A percentile compares a stretch with the other conserved stretches of the same genome.
phyloP scores from a whole-genome alignment of 441 rosid genomes.

The Euphorbia celastroides region DNA sequence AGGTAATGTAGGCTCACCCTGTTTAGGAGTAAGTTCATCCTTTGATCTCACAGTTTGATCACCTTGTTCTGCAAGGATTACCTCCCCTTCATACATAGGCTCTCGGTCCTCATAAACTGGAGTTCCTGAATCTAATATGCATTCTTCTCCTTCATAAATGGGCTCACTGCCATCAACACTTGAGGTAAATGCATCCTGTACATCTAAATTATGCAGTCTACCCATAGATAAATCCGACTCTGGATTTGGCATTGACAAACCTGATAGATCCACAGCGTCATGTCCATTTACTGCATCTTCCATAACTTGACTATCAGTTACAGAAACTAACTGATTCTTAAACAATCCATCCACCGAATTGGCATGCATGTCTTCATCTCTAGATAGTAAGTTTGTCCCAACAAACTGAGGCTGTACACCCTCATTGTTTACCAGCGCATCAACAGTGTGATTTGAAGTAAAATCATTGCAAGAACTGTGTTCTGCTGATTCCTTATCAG shows the following conservation, averaged over 20 bases:
- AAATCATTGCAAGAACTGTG: slow-evolving; percentile 23
- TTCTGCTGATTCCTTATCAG: slow-evolving; percentile 26
- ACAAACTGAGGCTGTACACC: slow-evolving; percentile 26
- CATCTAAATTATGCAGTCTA: slow-evolving; percentile 41
- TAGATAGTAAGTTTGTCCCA: slow-evolving; percentile 25
- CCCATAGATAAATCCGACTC: slow-evolving; percentile 45
- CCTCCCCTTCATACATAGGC: slow-evolving; percentile 97
- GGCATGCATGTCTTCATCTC: slow-evolving; percentile 22
- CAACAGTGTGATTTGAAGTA: slow-evolving; percentile 25
- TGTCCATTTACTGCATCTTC: slow-evolving; percentile 31
- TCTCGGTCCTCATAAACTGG: slow-evolving; percentile 51
- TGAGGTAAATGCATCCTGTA: slow-evolving; percentile 42
- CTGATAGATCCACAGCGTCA: slow-evolving; percentile 19
- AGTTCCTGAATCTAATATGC: slow-evolving; percentile 62
- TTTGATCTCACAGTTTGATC: slow-evolving; percentile 46
- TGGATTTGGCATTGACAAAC: slow-evolving; percentile 26
- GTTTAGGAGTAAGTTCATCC: slow-evolving; percentile 58
- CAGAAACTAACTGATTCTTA: slow-evolving; percentile 25
- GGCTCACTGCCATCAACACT: slow-evolving; percentile 78
- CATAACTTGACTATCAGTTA: slow-evolving; percentile 28
- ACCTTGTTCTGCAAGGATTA: slow-evolving; percentile 70
- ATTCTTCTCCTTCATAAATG: slow-evolving; percentile 94
- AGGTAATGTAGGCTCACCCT: slow-evolving; percentile 44
- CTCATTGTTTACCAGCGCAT: slow-evolving; percentile 26
- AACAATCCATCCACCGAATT: slow-evolving; percentile 22